Conservation (phyloP, 2,329 filamentous ascomycete species). For the Biscogniauxia mediterranea region DNA sequence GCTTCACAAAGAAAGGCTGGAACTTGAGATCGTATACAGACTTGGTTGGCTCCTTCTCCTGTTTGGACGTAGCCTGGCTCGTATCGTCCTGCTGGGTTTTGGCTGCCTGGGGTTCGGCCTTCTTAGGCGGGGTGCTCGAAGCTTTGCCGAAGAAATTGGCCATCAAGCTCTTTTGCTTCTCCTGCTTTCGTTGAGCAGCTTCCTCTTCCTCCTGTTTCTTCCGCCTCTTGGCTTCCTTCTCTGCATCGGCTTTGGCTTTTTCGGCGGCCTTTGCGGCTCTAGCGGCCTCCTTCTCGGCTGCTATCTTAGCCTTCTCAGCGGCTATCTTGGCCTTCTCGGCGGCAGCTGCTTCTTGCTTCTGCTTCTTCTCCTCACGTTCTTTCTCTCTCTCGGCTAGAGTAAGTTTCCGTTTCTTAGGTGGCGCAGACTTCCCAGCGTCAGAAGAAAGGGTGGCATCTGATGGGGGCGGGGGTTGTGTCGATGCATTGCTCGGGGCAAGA, state of each 20-base stretch:
- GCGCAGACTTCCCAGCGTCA: slow-evolving; percentile 5
- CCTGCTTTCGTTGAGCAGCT: slow-evolving; percentile 42
- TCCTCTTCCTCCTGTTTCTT: slow-evolving; percentile 38
- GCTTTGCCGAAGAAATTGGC: slow-evolving; percentile 25
- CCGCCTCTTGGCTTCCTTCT: slow-evolving; percentile 42
- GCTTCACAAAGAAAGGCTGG: slow-evolving; percentile 76
- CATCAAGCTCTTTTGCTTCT: slow-evolving; percentile 37
- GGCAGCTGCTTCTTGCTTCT: slow-evolving; percentile 38
- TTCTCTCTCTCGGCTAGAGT: slow-evolving; percentile 37
- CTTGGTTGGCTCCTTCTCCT: slow-evolving; percentile 27
- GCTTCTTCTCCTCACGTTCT: slow-evolving; percentile 46
- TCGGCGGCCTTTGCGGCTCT: slow-evolving; percentile 46
- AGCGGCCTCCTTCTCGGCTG: slow-evolving; percentile 42
- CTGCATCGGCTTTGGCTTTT: slow-evolving; percentile 28
- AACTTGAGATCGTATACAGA: slow-evolving; percentile 70
- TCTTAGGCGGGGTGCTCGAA: slow-evolving; percentile 27
- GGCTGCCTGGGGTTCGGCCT: slow-evolving; percentile 9
- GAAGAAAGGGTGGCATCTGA: slow-evolving; percentile 1
- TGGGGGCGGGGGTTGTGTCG: slow-evolving; percentile 13
- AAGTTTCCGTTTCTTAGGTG: slow-evolving; percentile 40
- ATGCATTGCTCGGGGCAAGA: slow-evolving; percentile 20
- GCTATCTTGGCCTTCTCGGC: slow-evolving; percentile 18
- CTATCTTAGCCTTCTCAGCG: slow-evolving; percentile 25
- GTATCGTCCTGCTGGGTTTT: slow-evolving; percentile 18
- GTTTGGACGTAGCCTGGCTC: slow-evolving; percentile 22